phyloP scores from a whole-genome alignment of 768 basidiomycete genomes.

The Epithele typhae region DNA sequence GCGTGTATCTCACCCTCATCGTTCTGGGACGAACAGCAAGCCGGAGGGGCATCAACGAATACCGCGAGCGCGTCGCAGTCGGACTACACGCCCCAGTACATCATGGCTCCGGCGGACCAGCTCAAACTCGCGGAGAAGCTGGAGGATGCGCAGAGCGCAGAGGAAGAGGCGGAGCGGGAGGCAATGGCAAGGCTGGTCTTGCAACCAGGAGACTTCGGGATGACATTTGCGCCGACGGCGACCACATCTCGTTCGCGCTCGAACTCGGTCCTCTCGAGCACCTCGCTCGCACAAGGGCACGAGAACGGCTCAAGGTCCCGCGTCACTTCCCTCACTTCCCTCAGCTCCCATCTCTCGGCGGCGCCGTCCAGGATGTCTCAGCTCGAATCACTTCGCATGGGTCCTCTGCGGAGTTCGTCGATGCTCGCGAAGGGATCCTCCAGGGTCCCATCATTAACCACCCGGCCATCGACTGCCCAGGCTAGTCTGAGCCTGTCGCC shows the following conservation, averaged over 20 bases:
- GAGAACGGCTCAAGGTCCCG: constrained; percentile 1
- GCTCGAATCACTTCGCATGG: constrained; percentile 3
- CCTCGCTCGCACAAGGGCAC: constrained; percentile 12
- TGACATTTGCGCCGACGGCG: constrained; percentile 7
- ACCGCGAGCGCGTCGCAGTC: constrained; percentile 27
- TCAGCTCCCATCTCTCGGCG: background rate
- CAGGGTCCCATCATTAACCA: constrained; percentile 16
- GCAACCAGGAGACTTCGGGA: constrained; percentile 19
- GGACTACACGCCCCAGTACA: constrained; percentile 60
- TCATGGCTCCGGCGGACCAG: constrained; percentile 65
- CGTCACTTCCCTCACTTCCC: background rate
- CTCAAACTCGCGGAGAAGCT: constrained; percentile 52
- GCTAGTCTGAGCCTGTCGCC: constrained; percentile 17
- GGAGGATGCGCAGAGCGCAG: constrained; percentile 19
- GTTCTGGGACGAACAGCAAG: constrained; percentile 39
- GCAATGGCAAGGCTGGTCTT: constrained; percentile 19
- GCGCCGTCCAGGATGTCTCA: constrained; percentile 1
- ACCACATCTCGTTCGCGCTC: constrained; percentile 12
- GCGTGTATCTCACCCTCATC: constrained; percentile 31
- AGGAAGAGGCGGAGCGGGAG: background rate
- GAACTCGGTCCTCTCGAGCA: constrained; percentile 18
- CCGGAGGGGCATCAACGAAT: background rate
- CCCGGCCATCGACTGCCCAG: constrained; percentile 36
- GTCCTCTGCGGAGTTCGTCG: constrained; percentile 13
- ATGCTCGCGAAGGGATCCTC: constrained; percentile 4